Evolutionary conservation across 768 basidiomycete species (phyloP).

Genomic region (Pleurotus ostreatus): DNA sequence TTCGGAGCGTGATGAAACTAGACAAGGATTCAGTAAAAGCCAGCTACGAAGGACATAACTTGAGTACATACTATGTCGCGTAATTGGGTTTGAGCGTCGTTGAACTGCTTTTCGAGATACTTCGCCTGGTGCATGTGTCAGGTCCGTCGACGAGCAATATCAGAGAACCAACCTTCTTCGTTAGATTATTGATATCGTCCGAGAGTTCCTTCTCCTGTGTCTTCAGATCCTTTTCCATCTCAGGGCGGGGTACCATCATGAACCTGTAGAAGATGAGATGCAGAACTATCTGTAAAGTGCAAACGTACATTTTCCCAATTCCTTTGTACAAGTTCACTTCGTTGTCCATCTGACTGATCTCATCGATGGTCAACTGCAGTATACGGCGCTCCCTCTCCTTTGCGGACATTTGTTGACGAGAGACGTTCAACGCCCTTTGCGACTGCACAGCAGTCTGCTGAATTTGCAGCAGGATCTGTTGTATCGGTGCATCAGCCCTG

Average conservation of each 20-base stretch:
- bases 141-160: neutral
- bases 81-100: slow-evolving; percentile 83
- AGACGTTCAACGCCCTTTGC: slow-evolving; percentile 69
- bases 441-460: slow-evolving; percentile 88
- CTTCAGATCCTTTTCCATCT: slow-evolving; percentile 77
- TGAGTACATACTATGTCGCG: slow-evolving; percentile 68
- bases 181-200: slow-evolving; percentile 77
- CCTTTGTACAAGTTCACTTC: slow-evolving; percentile 88
- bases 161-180: slow-evolving; percentile 68
- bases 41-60: neutral
- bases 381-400: slow-evolving; percentile 92
- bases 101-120: slow-evolving; percentile 91
- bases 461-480: slow-evolving; percentile 87
- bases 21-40: neutral
- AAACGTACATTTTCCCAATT: slow-evolving; percentile 84
- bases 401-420: slow-evolving; percentile 67
- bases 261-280: slow-evolving; percentile 55
- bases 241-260: slow-evolving; percentile 74
- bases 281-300: neutral
- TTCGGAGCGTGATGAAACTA: slow-evolving; percentile 37
- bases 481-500: neutral
- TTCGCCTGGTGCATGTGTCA: slow-evolving; percentile 53
- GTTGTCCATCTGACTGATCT: slow-evolving; percentile 66
- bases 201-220: slow-evolving; percentile 76
- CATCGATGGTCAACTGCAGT: slow-evolving; percentile 82